Evolutionary conservation across 495 filamentous ascomycete genomes (phyloP).

Genomic region (Tuber borchii): DNA sequence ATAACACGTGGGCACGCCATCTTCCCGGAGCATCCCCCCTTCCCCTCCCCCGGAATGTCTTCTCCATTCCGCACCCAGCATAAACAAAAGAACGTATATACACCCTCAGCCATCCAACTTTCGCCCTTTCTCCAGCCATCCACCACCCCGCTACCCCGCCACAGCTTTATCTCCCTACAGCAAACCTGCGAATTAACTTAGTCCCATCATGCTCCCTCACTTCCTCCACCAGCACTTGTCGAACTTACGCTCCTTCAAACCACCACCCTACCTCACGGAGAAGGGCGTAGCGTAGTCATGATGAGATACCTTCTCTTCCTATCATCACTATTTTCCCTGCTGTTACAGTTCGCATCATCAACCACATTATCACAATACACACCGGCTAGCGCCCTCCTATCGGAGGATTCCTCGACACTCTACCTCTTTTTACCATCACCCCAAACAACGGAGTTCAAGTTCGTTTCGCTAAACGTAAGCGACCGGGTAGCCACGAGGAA

Average conservation of each 20-base stretch:
- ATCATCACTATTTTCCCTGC: background rate
- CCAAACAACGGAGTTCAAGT: slow-evolving; percentile 13
- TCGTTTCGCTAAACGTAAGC: slow-evolving; percentile 27
- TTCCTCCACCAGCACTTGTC: background rate
- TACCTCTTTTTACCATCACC: slow-evolving; percentile 26
- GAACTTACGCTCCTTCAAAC: background rate
- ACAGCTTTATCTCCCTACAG: background rate
- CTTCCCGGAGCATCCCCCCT: background rate
- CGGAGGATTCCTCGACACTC: slow-evolving; percentile 22
- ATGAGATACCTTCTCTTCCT: slow-evolving; percentile 21
- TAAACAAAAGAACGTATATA: background rate
- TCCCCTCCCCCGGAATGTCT: background rate
- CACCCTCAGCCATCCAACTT: background rate
- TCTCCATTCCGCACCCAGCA: background rate
- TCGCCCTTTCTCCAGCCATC: background rate
- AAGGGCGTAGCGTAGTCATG: slow-evolving; percentile 7
- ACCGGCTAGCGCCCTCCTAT: slow-evolving; percentile 23
- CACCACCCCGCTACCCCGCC: background rate
- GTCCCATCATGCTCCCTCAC: background rate
- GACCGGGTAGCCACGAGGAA: slow-evolving; percentile 16
- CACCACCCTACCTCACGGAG: background rate
- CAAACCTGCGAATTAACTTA: background rate
- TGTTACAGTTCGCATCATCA: background rate
- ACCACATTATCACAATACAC: slow-evolving; percentile 9
- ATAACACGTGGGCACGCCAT: background rate